A percentile compares a stretch with the other conserved stretches of the same genome.
These are phyloP conservation scores for Collybiopsis luxurians DNA, from an alignment of 768 basidiomycete species.

Conservation along the genomic window DNA sequence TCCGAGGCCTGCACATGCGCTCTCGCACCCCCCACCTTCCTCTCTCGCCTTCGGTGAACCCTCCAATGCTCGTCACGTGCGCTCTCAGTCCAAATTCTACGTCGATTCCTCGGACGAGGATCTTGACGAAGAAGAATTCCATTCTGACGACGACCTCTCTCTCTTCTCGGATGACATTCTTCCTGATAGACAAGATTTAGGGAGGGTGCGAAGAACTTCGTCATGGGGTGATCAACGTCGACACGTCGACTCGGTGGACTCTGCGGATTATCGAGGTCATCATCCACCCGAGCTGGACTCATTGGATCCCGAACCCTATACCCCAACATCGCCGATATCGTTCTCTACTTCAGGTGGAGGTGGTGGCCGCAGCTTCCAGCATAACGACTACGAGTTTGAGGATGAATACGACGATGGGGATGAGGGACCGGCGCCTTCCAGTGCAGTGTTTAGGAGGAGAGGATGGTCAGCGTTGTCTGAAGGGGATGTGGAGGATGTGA, in stretches of 20 bases:
- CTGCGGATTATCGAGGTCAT: neutral
- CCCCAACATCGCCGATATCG: constrained; percentile 1
- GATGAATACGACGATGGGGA: neutral
- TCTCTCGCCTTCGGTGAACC: no score
- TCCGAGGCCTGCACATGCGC: neutral
- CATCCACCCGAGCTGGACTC: constrained; percentile 3
- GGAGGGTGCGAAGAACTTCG: neutral
- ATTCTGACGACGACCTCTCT: neutral
- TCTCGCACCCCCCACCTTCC: neutral
- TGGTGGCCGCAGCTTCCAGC: no score
- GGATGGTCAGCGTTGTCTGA: neutral
- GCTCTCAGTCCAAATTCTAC: neutral
- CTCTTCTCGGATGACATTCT: neutral
- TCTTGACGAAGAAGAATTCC: neutral
- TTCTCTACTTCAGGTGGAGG: neutral
- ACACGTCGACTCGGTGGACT: no score
- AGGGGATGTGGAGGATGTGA: neutral
- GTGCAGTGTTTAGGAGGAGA: neutral
- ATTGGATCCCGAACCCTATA: neutral
- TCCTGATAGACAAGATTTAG: neutral
- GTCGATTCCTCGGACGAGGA: neutral
- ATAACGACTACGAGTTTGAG: neutral
- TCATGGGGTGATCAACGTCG: neutral
- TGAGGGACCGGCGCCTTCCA: neutral
- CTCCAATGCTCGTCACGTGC: neutral